Evolutionary conservation across 495 filamentous ascomycete species (phyloP).

Genomic region (Annulohypoxylon stygium): DNA sequence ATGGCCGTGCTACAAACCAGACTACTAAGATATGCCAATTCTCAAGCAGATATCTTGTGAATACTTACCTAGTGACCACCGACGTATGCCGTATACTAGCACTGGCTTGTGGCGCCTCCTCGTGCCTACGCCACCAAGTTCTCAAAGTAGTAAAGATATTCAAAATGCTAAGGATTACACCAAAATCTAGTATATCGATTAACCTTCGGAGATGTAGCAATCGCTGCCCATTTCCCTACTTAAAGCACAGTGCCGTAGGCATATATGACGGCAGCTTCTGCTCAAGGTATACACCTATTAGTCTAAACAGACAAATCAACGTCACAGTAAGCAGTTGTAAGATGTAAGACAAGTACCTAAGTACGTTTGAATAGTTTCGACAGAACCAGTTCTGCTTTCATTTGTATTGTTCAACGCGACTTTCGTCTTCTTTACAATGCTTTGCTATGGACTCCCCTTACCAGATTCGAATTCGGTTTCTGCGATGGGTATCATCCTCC

Average conservation of each 20-base stretch:
- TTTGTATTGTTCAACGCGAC: conserved; percentile 19
- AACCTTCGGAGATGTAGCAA: background rate
- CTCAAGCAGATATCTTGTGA: too few species aligned
- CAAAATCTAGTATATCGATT: too few species aligned
- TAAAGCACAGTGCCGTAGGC: too few species aligned
- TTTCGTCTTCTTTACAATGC: conserved; percentile 7
- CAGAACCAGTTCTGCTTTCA: conserved; percentile 27
- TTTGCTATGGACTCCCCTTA: background rate
- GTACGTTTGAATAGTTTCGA: background rate
- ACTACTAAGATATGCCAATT: too few species aligned
- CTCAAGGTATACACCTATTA: background rate
- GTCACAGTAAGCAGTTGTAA: background rate
- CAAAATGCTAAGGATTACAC: too few species aligned
- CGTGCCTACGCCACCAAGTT: too few species aligned
- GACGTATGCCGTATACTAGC: too few species aligned
- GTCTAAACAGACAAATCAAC: background rate
- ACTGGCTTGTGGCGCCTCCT: too few species aligned
- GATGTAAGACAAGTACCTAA: background rate
- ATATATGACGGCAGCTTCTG: background rate
- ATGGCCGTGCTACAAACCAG: too few species aligned
- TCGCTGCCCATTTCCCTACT: too few species aligned
- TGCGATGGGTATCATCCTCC: conserved; percentile 29
- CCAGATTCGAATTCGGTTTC: background rate
- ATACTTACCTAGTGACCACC: too few species aligned
- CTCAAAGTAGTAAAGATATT: too few species aligned